Conservation (phyloP, 2,329 filamentous ascomycete genomes). For the Beauveria sp. region DNA sequence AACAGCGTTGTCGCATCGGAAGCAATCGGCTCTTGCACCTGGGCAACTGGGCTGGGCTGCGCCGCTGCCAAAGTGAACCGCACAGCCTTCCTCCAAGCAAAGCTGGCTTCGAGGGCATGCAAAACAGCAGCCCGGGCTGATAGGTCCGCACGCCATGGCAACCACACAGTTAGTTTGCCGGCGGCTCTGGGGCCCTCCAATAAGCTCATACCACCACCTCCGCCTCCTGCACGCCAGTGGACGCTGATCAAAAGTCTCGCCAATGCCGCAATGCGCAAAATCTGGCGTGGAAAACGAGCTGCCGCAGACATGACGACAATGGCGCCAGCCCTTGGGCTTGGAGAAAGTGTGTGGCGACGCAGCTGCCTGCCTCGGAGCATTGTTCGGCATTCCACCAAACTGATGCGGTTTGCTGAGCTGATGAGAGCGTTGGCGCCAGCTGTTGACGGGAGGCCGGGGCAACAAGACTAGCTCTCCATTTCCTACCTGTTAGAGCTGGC, state of each 20-base stretch:
- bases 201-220: constrained; percentile 2
- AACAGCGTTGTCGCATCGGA: not conserved
- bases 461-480: not conserved
- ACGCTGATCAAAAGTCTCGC: not conserved
- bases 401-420: not conserved
- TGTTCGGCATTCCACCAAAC: not conserved
- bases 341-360: not conserved
- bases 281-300: not conserved
- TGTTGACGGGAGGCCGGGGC: not conserved
- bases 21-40: constrained; percentile 2
- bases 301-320: not conserved
- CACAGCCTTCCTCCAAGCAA: not conserved
- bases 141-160: constrained; percentile 7
- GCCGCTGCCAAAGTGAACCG: not conserved
- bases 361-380: not conserved
- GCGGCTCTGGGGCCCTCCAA: constrained; percentile 10
- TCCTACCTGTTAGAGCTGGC: not conserved
- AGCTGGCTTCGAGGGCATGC: not conserved
- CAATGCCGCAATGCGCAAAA: constrained; percentile 1
- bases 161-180: not conserved
- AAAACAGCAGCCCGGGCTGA: constrained; percentile 5
- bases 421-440: not conserved
- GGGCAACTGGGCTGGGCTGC: not conserved
- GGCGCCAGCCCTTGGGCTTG: not conserved
- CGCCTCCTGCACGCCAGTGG: constrained; percentile 11